Evolutionary conservation across 192 early-diverging fungal species (phyloP).

Genomic region (Coemansia sp.): DNA sequence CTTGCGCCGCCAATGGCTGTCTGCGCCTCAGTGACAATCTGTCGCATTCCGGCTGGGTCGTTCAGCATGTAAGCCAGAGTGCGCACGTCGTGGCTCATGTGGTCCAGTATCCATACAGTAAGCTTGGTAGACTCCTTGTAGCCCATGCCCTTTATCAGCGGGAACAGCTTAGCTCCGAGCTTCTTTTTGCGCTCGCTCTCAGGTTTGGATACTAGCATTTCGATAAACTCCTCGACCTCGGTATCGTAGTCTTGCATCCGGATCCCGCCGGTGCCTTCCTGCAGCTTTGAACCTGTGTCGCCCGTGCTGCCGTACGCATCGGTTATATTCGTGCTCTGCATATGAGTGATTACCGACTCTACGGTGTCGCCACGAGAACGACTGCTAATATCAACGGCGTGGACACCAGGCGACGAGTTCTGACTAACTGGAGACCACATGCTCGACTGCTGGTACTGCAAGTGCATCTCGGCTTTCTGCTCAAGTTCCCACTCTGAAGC

Average conservation of each 20-base stretch:
- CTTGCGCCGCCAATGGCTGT: slow-evolving; percentile 12
- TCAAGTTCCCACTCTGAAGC: slow-evolving; percentile 47
- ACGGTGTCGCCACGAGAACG: background rate
- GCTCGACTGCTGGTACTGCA: slow-evolving; percentile 7
- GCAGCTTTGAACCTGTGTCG: background rate
- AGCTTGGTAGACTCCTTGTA: slow-evolving; percentile 53
- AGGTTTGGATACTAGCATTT: slow-evolving; percentile 46
- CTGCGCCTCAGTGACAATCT: slow-evolving; percentile 48
- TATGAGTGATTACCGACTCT: background rate
- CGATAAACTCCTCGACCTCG: slow-evolving; percentile 47
- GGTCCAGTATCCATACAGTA: slow-evolving; percentile 55
- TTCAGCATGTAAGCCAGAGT: slow-evolving; percentile 52
- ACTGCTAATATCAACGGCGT: background rate
- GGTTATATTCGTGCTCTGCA: background rate
- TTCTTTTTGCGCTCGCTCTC: slow-evolving; percentile 55
- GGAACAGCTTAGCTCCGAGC: slow-evolving; percentile 55
- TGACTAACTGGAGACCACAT: slow-evolving; percentile 17
- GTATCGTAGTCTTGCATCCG: slow-evolving; percentile 38
- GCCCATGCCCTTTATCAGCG: slow-evolving; percentile 55
- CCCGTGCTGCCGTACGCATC: background rate
- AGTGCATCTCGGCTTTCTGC: slow-evolving; percentile 17
- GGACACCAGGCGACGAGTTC: slow-evolving; percentile 5
- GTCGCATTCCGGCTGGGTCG: slow-evolving; percentile 29
- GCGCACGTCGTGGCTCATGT: slow-evolving; percentile 52
- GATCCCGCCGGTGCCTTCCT: slow-evolving; percentile 7